Conservation (phyloP, 2,329 filamentous ascomycete genomes). For the Nemania diffusa region DNA sequence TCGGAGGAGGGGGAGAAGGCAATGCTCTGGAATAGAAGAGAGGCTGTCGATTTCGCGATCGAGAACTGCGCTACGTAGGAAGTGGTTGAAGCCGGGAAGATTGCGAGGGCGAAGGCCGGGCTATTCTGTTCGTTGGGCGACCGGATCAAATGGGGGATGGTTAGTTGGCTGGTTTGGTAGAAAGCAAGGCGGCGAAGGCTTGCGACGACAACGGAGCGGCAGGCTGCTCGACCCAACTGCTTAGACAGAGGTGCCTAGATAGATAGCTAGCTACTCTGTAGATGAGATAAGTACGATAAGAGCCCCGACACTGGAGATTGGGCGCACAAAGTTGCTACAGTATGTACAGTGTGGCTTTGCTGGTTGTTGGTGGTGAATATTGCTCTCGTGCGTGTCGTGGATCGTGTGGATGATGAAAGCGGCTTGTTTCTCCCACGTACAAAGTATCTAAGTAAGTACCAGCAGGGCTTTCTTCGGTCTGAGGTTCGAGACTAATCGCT, state of each 20-base stretch:
- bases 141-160: conserved; percentile 15
- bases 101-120: background rate
- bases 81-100: background rate
- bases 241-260: too few relatives aligned
- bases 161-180: too few relatives aligned
- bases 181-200: background rate
- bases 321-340: conserved; percentile 14
- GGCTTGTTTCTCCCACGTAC: conserved; percentile 34
- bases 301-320: background rate
- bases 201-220: background rate
- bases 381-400: conserved; percentile 27
- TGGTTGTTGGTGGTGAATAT: conserved; percentile 28
- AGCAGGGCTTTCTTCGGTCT: conserved; percentile 30
- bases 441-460: background rate
- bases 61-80: background rate
- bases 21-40: background rate
- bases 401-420: conserved; percentile 48
- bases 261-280: background rate
- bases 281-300: background rate
- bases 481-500: conserved; percentile 35
- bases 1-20: background rate
- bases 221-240: background rate
- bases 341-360: conserved; percentile 17
- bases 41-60: conserved; percentile 13
- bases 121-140: conserved; percentile 21